These are phyloP conservation scores for Solidago caesia DNA, from an alignment of 129 eudicot genomes.

Conservation along the genomic window DNA sequence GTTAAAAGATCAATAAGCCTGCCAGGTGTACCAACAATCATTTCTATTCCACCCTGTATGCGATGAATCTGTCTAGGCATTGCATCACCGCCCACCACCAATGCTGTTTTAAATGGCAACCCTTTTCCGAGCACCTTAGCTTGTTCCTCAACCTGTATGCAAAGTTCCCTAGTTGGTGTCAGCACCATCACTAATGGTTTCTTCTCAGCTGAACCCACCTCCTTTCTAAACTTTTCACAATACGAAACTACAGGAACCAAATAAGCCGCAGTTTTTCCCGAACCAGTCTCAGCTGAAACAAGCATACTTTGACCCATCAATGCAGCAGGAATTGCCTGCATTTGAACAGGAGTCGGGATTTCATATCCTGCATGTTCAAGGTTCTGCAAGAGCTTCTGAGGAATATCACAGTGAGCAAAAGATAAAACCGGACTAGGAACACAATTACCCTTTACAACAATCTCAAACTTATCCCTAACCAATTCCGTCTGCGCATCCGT, in stretches of 20 bases:
- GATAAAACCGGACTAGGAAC: constrained; percentile 67
- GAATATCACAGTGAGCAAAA: constrained; percentile 64
- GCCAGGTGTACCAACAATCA: constrained; percentile 93
- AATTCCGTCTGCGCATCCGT: constrained; percentile 35
- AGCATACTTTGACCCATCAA: constrained; percentile 69
- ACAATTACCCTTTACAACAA: constrained; percentile 55
- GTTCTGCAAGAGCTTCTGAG: constrained; percentile 70
- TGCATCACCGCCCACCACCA: constrained; percentile 93
- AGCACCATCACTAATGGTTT: constrained; percentile 68
- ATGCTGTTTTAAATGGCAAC: constrained; percentile 85
- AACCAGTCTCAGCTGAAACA: constrained; percentile 94
- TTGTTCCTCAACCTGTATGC: constrained; percentile 92
- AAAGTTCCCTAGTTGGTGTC: constrained; percentile 89
- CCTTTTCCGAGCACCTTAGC: constrained; percentile 84
- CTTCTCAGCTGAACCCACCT: constrained; percentile 28
- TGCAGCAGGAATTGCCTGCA: constrained; percentile 96
- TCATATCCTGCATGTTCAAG: constrained; percentile 76
- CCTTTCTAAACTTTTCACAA: constrained; percentile 43
- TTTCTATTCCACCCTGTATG: constrained; percentile 60
- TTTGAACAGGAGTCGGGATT: constrained; percentile 95
- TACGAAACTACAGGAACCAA: constrained; percentile 66
- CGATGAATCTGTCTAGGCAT: constrained; percentile 84
- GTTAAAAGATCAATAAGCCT: constrained; percentile 83
- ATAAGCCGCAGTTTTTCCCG: constrained; percentile 90
- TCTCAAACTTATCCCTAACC: constrained; percentile 65